These are phyloP conservation scores for Suhomyces taliae DNA, from an alignment of 1,139 yeast genomes.

Conservation along the genomic window DNA sequence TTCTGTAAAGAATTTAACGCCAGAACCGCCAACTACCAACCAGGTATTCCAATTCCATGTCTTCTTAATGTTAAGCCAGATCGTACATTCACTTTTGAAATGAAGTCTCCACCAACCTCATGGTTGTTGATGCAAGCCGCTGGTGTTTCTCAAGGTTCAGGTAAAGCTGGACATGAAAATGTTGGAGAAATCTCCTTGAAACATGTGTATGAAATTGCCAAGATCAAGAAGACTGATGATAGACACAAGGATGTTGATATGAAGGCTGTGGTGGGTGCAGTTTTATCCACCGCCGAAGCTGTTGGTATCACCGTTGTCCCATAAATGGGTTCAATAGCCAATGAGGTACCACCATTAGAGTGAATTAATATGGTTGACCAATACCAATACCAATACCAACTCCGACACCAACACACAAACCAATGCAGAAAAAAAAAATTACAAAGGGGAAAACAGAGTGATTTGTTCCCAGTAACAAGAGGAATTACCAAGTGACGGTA, in stretches of 20 bases:
- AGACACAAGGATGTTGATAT: conserved; percentile 71
- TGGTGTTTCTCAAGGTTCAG: conserved; percentile 77
- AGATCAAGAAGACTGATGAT: conserved; percentile 84
- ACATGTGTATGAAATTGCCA: conserved; percentile 92
- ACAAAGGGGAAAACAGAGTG: too few relatives aligned
- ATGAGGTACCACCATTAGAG: conserved; percentile 1
- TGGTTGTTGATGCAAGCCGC: conserved; percentile 85
- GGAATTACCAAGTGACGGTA: not conserved
- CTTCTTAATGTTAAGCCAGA: conserved; percentile 87
- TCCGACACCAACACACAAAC: too few relatives aligned
- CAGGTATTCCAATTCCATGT: conserved; percentile 90
- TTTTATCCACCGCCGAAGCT: conserved; percentile 83
- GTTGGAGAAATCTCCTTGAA: conserved; percentile 81
- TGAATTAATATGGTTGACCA: not conserved
- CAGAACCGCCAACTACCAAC: conserved; percentile 80
- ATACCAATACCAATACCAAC: too few relatives aligned
- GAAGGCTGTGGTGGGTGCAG: conserved; percentile 76
- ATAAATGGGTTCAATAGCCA: conserved; percentile 24
- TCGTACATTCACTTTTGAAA: conserved; percentile 79
- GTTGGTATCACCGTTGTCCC: conserved; percentile 84
- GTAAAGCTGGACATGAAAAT: conserved; percentile 45
- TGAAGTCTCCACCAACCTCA: conserved; percentile 91
- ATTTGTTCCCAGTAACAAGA: too few relatives aligned
- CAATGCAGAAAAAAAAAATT: too few relatives aligned
- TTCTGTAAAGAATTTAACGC: conserved; percentile 98